Base-by-base conservation (phyloP, 257 asterid species). In the Salvia hispanica region DNA sequence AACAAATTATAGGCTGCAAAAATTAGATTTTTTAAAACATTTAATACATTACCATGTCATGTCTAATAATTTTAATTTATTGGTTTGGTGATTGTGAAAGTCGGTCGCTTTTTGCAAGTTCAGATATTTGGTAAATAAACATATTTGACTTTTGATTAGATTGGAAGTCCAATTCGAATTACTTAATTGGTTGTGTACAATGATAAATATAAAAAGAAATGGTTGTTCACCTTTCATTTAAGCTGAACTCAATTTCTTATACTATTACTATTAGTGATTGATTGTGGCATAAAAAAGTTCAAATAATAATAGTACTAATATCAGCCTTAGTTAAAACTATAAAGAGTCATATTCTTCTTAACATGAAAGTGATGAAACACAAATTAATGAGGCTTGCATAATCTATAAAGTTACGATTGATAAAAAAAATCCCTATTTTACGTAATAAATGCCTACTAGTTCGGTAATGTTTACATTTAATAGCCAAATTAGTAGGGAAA, bases 401-500 rank as follows among this genome's bases (percentile, higher is more conserved):
- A 18, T 18, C 21, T 18, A 18, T 18, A 18, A 18, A 18, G 21
- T 18, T 25, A 25, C 31, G 3, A 25, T 25, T 25, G 31, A 25
- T 25, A 0, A 25, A 25, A 25, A 25, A 25, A 25, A 25, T 25
- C 31, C 31, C 31, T 25, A 2, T 25, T 25, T 25, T 25, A 25
- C 31, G 31, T 2, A 18, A 25, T 58, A 16, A 47, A 56, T 37
- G 7, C 46, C 58, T 47, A 18, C 61, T 10, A 5, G 6, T 43
- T 62, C 7, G 45, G 25, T 58, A 46, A 2, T 37, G 52, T 52
- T 14, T 14, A 46, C 52, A 69, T 15, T 59, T 12, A 69, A 34
- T 58, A 58, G 74, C 72, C 74, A 69, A 69, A 36, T 58, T 69
- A 46, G 67, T 69, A 21, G 74, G 59, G 42, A 42, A 69, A 66